A percentile compares a stretch with the other conserved stretches of the same genome.
phyloP scores from a whole-genome alignment of 2,329 filamentous ascomycete species.

The Tolypocladium endophyticum region DNA sequence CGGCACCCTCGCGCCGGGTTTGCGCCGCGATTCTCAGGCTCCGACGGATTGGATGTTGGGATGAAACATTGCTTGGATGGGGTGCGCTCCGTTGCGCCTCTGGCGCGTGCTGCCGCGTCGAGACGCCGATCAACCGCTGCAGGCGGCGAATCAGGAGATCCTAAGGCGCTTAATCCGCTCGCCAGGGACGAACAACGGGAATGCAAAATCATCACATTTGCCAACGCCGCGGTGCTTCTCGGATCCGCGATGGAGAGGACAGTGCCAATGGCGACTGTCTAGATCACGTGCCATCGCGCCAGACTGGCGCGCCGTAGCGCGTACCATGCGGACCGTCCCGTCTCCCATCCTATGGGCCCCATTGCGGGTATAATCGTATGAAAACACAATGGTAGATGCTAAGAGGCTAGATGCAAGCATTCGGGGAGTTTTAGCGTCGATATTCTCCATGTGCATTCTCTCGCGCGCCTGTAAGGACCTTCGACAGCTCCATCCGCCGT shows the following conservation, averaged over 20 bases:
- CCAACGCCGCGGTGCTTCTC: not conserved
- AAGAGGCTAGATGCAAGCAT: too few species aligned
- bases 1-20: not conserved
- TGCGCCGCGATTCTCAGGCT: not conserved
- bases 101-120: not conserved
- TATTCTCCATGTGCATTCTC: not conserved
- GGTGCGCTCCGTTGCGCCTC: not conserved
- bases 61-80: not conserved
- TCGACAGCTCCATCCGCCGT: not conserved
- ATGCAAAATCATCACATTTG: not conserved
- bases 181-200: not conserved
- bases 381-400: not conserved
- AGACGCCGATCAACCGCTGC: not conserved
- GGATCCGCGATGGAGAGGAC: not conserved
- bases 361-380: too few species aligned
- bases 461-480: not conserved
- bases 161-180: not conserved
- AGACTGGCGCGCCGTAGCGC: not conserved
- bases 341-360: not conserved
- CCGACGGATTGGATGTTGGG: not conserved
- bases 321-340: not conserved
- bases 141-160: not conserved
- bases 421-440: not conserved
- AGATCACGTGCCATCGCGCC: conserved; percentile 1
- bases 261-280: not conserved